Evolutionary conservation across 2,329 filamentous ascomycete species (phyloP).

Genomic region (Waltergamsia citrina): DNA sequence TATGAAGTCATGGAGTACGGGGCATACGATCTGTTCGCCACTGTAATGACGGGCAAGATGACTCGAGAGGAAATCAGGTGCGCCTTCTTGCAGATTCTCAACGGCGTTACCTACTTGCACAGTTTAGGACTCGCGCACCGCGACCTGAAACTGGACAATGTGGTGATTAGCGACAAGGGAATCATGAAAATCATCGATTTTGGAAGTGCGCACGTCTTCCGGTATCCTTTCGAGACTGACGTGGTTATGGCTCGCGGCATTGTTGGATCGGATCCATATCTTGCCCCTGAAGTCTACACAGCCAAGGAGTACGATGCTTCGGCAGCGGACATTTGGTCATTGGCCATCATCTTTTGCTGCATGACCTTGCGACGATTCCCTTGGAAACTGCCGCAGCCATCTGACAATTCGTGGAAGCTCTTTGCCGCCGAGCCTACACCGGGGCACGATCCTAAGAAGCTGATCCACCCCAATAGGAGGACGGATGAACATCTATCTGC

Average conservation of each 20-base stretch:
- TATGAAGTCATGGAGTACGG: conserved; percentile 99
- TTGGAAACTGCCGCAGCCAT: conserved; percentile 88
- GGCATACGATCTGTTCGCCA: conserved; percentile 90
- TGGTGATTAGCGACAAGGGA: conserved; percentile 89
- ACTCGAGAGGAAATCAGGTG: conserved; percentile 82
- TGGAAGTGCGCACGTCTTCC: conserved; percentile 92
- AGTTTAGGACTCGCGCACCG: conserved; percentile 91
- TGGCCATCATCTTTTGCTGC: conserved; percentile 98
- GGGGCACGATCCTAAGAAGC: conserved; percentile 50
- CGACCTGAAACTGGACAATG: conserved; percentile 94
- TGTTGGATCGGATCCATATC: conserved; percentile 84
- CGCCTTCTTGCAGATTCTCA: conserved; percentile 88
- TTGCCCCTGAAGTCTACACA: conserved; percentile 95
- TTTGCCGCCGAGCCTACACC: conserved; percentile 82
- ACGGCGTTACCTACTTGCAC: conserved; percentile 88
- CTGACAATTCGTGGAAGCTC: conserved; percentile 90
- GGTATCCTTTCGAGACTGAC: conserved; percentile 88
- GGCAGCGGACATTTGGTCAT: conserved; percentile 92
- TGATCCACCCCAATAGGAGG: conserved; percentile 26
- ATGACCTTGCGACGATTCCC: conserved; percentile 94
- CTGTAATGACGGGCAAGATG: conserved; percentile 99
- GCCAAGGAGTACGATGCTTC: conserved; percentile 88
- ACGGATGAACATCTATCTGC: neutral
- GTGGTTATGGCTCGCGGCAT: conserved; percentile 38
- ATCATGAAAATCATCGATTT: conserved; percentile 99